Evolutionary conservation across 1,139 yeast genomes (phyloP).

Genomic region (Suhomyces kunorum): DNA sequence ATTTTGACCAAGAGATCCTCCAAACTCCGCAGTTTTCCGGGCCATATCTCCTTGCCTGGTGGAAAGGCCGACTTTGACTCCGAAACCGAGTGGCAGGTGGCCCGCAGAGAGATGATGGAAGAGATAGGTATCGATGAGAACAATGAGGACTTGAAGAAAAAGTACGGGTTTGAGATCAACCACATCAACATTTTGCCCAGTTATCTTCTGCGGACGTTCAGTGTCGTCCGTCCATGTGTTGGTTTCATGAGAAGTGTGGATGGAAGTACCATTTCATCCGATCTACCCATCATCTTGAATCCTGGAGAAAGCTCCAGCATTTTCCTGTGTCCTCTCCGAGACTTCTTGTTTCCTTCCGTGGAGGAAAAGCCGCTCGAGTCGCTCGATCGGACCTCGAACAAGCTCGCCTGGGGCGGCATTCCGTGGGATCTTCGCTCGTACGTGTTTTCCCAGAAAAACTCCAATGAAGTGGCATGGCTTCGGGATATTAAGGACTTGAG

Average conservation of each 20-base stretch:
- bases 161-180: slow-evolving; percentile 57
- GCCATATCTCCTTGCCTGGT: slow-evolving; percentile 89
- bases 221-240: slow-evolving; percentile 81
- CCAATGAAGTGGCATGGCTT: slow-evolving; percentile 64
- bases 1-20: slow-evolving; percentile 76
- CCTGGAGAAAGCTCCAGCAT: slow-evolving; percentile 74
- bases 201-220: slow-evolving; percentile 74
- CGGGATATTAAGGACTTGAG: slow-evolving; percentile 54
- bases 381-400: slow-evolving; percentile 41
- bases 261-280: slow-evolving; percentile 18
- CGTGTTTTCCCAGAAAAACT: slow-evolving; percentile 57
- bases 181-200: slow-evolving; percentile 66
- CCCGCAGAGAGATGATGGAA: slow-evolving; percentile 81
- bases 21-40: slow-evolving; percentile 69
- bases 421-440: slow-evolving; percentile 66
- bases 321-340: slow-evolving; percentile 67
- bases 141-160: slow-evolving; percentile 43
- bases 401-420: slow-evolving; percentile 67
- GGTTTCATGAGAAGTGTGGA: slow-evolving; percentile 50
- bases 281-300: slow-evolving; percentile 43
- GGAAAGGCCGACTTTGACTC: slow-evolving; percentile 72
- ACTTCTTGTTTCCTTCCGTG: slow-evolving; percentile 51
- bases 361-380: slow-evolving; percentile 38
- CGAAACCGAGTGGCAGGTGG: slow-evolving; percentile 70
- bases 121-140: slow-evolving; percentile 73